A percentile compares a stretch with the other conserved stretches of the same genome.
phyloP scores from a whole-genome alignment of 139 green algal genomes.

The Penium margaritaceum region DNA sequence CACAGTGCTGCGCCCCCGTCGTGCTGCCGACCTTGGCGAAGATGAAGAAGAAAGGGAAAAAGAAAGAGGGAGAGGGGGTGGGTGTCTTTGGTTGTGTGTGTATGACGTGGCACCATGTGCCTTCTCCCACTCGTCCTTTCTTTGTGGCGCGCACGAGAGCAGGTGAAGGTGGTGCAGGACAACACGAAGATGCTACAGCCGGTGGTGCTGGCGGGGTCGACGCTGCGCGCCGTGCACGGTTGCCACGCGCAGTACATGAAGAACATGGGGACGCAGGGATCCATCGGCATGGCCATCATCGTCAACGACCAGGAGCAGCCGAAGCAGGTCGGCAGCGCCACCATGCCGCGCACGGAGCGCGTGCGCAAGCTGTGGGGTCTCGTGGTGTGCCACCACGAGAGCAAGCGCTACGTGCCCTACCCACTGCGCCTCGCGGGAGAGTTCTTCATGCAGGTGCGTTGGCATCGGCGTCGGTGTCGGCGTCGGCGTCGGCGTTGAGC shows the following conservation, averaged over 20 bases:
- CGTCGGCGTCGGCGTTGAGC: too few relatives aligned
- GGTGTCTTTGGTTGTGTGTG: too few relatives aligned
- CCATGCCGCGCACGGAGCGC: neutral
- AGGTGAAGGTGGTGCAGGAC: slow-evolving; percentile 31
- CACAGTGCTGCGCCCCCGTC: too few relatives aligned
- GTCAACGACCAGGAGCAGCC: slow-evolving; percentile 11
- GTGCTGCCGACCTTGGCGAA: too few relatives aligned
- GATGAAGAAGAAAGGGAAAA: too few relatives aligned
- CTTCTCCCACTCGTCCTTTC: too few relatives aligned
- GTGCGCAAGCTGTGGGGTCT: slow-evolving; percentile 33
- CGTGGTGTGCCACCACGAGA: slow-evolving; percentile 32
- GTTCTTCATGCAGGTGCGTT: slow-evolving; percentile 37
- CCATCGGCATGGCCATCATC: slow-evolving; percentile 38
- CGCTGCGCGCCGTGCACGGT: slow-evolving; percentile 23
- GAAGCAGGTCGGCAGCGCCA: too few relatives aligned
- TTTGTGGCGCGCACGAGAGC: neutral
- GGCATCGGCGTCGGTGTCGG: too few relatives aligned
- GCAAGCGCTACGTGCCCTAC: slow-evolving; percentile 13
- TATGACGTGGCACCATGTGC: too few relatives aligned
- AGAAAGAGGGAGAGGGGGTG: too few relatives aligned
- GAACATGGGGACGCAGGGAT: slow-evolving; percentile 38
- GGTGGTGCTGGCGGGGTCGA: slow-evolving; percentile 14
- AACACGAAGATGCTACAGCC: slow-evolving; percentile 1
- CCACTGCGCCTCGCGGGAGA: slow-evolving; percentile 23
- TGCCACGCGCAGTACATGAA: slow-evolving; percentile 46